Percentiles rank a stretch among this genome's conserved stretches.
Conservation (phyloP, 345 rosid species). For the Hibiscus tridactylites region DNA sequence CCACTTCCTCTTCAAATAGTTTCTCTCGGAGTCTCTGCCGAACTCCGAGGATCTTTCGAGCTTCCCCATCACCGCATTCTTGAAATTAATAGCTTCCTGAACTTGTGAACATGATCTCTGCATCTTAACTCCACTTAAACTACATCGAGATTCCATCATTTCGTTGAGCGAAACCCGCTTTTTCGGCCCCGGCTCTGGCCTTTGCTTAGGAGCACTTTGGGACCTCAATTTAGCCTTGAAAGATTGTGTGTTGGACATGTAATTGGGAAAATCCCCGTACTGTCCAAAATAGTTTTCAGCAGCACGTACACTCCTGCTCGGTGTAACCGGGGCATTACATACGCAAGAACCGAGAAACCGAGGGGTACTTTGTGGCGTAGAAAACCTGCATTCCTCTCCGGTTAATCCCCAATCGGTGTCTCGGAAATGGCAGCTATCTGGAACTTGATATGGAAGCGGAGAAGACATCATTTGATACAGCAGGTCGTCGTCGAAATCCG, state of each 20-base stretch:
- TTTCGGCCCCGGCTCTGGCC: constrained; percentile 55
- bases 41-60: constrained; percentile 35
- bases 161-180: constrained; percentile 56
- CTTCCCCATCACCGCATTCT: constrained; percentile 52
- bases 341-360: constrained; percentile 29
- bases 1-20: constrained; percentile 12
- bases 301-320: constrained; percentile 59
- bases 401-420: constrained; percentile 48
- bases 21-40: constrained; percentile 23
- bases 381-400: constrained; percentile 55
- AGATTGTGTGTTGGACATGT: constrained; percentile 85
- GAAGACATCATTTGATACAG: constrained; percentile 29
- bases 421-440: constrained; percentile 17
- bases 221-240: constrained; percentile 76
- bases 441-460: constrained; percentile 25
- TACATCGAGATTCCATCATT: constrained; percentile 71
- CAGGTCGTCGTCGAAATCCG: constrained; percentile 48
- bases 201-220: constrained; percentile 80
- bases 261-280: constrained; percentile 46
- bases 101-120: constrained; percentile 41
- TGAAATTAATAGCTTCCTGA: constrained; percentile 41
- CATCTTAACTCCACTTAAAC: constrained; percentile 73
- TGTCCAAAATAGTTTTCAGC: constrained; percentile 51
- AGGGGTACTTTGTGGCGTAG: constrained; percentile 73
- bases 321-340: constrained; percentile 40